Base-by-base conservation (phyloP, 495 filamentous ascomycete genomes). In the Podospora pseudocomata region DNA sequence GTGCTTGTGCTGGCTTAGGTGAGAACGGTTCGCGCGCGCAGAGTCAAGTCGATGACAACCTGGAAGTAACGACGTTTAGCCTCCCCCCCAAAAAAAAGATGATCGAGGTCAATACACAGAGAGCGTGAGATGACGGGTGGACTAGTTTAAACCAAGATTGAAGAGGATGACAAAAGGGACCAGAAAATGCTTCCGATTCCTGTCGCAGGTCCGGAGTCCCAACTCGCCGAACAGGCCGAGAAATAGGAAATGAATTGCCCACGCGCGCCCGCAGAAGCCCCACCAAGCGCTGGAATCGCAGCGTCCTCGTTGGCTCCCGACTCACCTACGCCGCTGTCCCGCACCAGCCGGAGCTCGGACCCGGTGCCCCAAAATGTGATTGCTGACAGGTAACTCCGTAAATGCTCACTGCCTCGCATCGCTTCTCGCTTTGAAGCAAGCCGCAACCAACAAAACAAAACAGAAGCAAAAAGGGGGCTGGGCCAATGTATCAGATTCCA, bases 271-370 rank as follows among this genome's bases (percentile, higher is more conserved):
- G 39, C 39, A 49, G 39, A 49, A 49, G 39, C 39, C 39, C 39
- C 39, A 49, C 39, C 39, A 58, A 58, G 55, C 55, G 55, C n/a
- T 20, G 23, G 13, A 58, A 58, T 58, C 23, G 13, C 55, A 58
- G 55, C n/a, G 55, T 13, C 23, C 55, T 58, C 55, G 55, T 58
- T 58, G 55, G 55, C 23, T 58, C 55, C n/a, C 5, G 13, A 9
- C 4, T 5, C 55, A 19, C 5, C 55, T 58, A 58, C 55, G 55
- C 55, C 55, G 55, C 55, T 58, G 55, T 58, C 55, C 55, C 55
- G 55, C 55, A 58, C 23, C 55, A 58, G 55, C 55, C 55, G 55
- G 6, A 58, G 13, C 39, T 49, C 55, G 55, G 55, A 58, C n/a
- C 23, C 55, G 55, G 55, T 58, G n/a, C n/a, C 55, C 6, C 23